Base-by-base conservation (phyloP, 148 eudicot species). In the Heliosperma pusillum region DNA sequence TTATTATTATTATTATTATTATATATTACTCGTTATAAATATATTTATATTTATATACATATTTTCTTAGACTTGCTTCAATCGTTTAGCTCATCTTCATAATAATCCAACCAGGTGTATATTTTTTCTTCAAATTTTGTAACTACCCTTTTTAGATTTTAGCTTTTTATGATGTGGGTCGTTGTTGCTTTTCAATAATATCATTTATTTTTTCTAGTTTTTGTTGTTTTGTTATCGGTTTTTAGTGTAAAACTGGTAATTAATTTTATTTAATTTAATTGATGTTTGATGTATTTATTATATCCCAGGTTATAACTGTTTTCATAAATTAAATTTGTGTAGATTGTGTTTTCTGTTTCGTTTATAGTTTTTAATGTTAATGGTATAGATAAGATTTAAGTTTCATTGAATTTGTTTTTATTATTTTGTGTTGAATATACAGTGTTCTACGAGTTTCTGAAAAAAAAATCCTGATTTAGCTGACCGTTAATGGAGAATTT, bases 81-180 rank as follows among this genome's bases (percentile, higher is more conserved):
- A 26, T 26, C 44, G 47, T 45, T 62, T 17, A 63, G 55, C 68
- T 74, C 58, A 15, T 60, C 27, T 22, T 45, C 65, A 68, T 19
- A 17, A 66, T 45, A 11, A 45, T n/a, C 21, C 20, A n/a, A 33
- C 30, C 55, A 20, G 65, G 62, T 66, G 1, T 29, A 5, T 24
- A 13, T 16, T 36, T 2, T 20, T 29, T 27, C 33, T 26, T 8
- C 59, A 25, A 76, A 33, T 60, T 29, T 30, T 40, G 61, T 22
- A n/a, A 12, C 25, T 36, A 42, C 44, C 69, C 69, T 36, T 25
- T 12, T 22, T 0, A 8, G 11, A 65, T 56, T 52, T 66, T 22
- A 33, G 58, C 21, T 65, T 69, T 74, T 60, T 29, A 29, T 56
- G 17, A 61, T 69, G 17, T 74, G 77, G 81, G 69, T 79, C 24